phyloP scores from a whole-genome alignment of 768 basidiomycete genomes.

The Lactarius hatsudake region DNA sequence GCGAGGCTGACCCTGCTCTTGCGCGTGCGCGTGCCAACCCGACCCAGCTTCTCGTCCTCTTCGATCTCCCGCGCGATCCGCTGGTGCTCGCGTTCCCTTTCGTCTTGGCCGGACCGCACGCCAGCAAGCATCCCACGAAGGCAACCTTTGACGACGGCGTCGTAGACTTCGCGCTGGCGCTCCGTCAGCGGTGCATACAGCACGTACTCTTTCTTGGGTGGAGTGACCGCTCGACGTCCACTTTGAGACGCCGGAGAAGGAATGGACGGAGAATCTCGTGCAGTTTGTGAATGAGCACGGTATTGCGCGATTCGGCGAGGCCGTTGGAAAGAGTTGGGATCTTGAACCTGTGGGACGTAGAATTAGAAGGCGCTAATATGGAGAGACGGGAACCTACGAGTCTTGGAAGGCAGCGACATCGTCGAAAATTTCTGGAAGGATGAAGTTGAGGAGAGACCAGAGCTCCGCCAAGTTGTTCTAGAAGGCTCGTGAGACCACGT shows the following conservation, averaged over 20 bases:
- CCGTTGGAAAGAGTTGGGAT: constrained; percentile 59
- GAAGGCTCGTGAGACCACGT: not conserved
- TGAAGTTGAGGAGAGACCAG: constrained; percentile 94
- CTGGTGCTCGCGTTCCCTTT: constrained; percentile 35
- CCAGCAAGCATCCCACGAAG: constrained; percentile 57
- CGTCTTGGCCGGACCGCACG: constrained; percentile 21
- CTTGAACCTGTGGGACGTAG: constrained; percentile 54
- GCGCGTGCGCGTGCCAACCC: constrained; percentile 13
- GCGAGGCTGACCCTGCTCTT: not conserved
- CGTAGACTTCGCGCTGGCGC: constrained; percentile 82
- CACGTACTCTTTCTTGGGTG: constrained; percentile 93
- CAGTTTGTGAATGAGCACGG: constrained; percentile 69
- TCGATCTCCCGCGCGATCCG: constrained; percentile 44
- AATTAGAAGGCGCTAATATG: not conserved
- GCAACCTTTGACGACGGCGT: constrained; percentile 68
- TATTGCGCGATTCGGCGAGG: constrained; percentile 56
- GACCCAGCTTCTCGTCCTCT: constrained; percentile 49
- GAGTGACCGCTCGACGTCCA: constrained; percentile 80
- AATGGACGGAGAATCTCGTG: constrained; percentile 95
- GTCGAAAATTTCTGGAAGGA: constrained; percentile 90
- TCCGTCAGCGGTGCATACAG: constrained; percentile 86
- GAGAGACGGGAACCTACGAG: constrained; percentile 49
- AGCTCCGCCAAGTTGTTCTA: constrained; percentile 95
- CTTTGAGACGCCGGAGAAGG: constrained; percentile 86
- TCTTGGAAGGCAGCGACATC: constrained; percentile 89